Conservation (phyloP, 768 basidiomycete species). For the Xerocomellus amylosporus region DNA sequence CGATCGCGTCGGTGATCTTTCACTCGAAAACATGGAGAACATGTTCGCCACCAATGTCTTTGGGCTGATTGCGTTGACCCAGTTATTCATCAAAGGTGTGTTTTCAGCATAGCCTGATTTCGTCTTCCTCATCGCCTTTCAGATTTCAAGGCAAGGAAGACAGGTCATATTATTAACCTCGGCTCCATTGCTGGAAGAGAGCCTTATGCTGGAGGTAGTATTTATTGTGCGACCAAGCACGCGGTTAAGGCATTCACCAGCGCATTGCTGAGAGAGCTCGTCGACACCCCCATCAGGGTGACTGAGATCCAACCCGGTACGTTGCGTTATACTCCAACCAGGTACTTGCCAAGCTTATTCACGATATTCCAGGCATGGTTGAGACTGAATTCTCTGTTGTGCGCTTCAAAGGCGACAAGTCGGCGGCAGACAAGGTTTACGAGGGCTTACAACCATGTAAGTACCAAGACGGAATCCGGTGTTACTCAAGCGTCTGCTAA, state of each 20-base stretch:
- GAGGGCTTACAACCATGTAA: slow-evolving; percentile 81
- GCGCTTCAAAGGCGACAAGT: slow-evolving; percentile 82
- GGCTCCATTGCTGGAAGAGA: slow-evolving; percentile 90
- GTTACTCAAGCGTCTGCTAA: background rate
- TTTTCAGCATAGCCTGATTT: background rate
- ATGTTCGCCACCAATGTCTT: slow-evolving; percentile 84
- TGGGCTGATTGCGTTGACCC: slow-evolving; percentile 81
- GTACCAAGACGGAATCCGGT: slow-evolving; percentile 25
- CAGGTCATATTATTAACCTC: slow-evolving; percentile 91
- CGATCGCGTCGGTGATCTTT: slow-evolving; percentile 82
- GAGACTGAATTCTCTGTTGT: slow-evolving; percentile 92
- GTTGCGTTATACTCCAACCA: slow-evolving; percentile 11
- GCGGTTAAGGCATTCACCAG: slow-evolving; percentile 86
- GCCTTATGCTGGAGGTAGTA: slow-evolving; percentile 85
- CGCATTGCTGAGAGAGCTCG: slow-evolving; percentile 79
- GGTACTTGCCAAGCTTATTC: background rate
- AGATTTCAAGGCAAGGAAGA: slow-evolving; percentile 77
- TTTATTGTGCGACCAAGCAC: slow-evolving; percentile 90
- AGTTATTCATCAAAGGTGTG: slow-evolving; percentile 61
- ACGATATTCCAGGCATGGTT: slow-evolving; percentile 59
- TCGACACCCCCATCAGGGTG: slow-evolving; percentile 90
- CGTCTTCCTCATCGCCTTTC: slow-evolving; percentile 10
- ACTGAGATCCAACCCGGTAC: slow-evolving; percentile 91
- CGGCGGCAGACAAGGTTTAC: slow-evolving; percentile 86
- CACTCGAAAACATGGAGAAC: slow-evolving; percentile 71